phyloP scores from a whole-genome alignment of 176 grass and related monocot genomes.

The Cocos nucifera region DNA sequence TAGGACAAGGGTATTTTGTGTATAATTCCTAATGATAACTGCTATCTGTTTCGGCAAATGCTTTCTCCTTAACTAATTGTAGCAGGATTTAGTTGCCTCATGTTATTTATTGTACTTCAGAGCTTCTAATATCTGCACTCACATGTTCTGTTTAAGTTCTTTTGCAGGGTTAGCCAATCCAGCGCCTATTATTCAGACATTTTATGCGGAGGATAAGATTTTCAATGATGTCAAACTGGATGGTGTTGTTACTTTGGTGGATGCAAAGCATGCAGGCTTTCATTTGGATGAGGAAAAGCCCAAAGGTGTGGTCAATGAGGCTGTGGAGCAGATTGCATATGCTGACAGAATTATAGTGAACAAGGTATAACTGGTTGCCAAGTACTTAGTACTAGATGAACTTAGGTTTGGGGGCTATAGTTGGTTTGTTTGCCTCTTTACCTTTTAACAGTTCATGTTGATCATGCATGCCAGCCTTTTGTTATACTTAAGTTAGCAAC shows the following conservation, averaged over 20 bases:
- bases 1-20: too few relatives aligned
- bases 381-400: not conserved
- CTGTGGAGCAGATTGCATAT: slow-evolving; percentile 94
- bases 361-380: slow-evolving; percentile 46
- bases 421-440: not conserved
- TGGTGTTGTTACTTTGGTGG: slow-evolving; percentile 97
- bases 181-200: slow-evolving; percentile 94
- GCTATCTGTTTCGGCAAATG: too few relatives aligned
- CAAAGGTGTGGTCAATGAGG: slow-evolving; percentile 91
- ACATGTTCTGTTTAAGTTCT: slow-evolving; percentile 6
- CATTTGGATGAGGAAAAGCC: slow-evolving; percentile 95
- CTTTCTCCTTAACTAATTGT: too few relatives aligned
- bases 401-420: not conserved
- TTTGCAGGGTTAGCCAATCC: slow-evolving; percentile 78
- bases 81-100: too few relatives aligned
- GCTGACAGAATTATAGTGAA: slow-evolving; percentile 97
- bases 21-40: too few relatives aligned
- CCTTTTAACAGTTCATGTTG: too few relatives aligned
- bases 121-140: not conserved
- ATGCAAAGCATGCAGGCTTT: slow-evolving; percentile 73
- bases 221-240: slow-evolving; percentile 96
- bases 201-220: slow-evolving; percentile 84
- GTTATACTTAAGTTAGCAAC: too few relatives aligned
- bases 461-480: not conserved
- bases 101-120: too few relatives aligned